phyloP scores from a whole-genome alignment of 176 grass and related monocot genomes.

The Leersia perrieri region DNA sequence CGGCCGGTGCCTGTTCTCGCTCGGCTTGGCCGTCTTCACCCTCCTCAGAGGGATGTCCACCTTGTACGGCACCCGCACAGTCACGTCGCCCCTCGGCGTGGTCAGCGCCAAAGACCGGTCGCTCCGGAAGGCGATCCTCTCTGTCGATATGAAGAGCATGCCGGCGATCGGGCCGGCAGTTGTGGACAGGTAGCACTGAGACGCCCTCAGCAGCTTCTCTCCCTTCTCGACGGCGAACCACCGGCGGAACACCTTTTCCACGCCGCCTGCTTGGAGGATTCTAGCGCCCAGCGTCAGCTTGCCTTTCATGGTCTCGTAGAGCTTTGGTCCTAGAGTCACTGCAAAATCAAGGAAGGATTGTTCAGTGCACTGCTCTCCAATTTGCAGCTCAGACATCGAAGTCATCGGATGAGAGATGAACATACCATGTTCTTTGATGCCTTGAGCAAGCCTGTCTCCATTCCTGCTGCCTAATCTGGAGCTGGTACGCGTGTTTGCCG shows the following conservation, averaged over 20 bases:
- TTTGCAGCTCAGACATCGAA: neutral
- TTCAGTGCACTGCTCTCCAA: neutral
- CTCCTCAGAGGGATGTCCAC: conserved; percentile 57
- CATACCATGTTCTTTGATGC: conserved; percentile 79
- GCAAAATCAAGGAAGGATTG: neutral
- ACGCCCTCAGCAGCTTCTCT: conserved; percentile 68
- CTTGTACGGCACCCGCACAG: conserved; percentile 71
- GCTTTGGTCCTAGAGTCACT: conserved; percentile 63
- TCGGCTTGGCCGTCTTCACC: conserved; percentile 49
- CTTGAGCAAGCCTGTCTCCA: conserved; percentile 52
- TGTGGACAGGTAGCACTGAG: conserved; percentile 82
- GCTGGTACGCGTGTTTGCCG: conserved; percentile 11
- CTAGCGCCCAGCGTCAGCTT: conserved; percentile 67
- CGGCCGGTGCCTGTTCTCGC: conserved; percentile 58
- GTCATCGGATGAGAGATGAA: neutral
- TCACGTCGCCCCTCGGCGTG: conserved; percentile 27
- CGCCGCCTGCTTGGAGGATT: conserved; percentile 74
- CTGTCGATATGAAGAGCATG: conserved; percentile 62
- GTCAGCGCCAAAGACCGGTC: conserved; percentile 53
- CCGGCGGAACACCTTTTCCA: conserved; percentile 72
- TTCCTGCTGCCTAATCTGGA: conserved; percentile 40
- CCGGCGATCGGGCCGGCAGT: conserved; percentile 75
- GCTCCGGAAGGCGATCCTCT: conserved; percentile 73
- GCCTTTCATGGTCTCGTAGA: conserved; percentile 81
- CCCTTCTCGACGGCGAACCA: conserved; percentile 48